Evolutionary conservation across 345 rosid genomes (phyloP), one percentile per base, ranked within the genome.

Genomic region (Litchi chinensis): DNA sequence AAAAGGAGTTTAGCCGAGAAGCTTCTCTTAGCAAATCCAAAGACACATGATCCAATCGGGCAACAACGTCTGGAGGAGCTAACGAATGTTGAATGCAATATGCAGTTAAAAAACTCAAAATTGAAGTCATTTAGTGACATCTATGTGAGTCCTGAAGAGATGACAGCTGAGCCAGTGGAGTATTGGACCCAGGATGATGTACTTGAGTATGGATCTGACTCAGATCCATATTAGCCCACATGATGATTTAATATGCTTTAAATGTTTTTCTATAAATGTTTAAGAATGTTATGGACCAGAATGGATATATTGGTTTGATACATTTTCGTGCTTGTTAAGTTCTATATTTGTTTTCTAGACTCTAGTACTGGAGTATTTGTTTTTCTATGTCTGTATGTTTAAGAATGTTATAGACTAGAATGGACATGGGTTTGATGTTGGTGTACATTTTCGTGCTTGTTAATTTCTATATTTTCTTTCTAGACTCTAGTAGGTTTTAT

Each of bases 1-100:
- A 78, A 88, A 68, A 81, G 89, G 78, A 68, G 76, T n/a, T 32
- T 87, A 54, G 94, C 86, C 2, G 90, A 89, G 85, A 83, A 86
- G 84, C 66, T 87, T 50, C 77, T 82, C 37, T 5, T 0, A 44
- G 43, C 44, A 15, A 66, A 65, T 44, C 10, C 8, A 50, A 84
- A 82, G 22, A 68, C 70, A 73, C 32, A 28, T 28, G 85, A 85
- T 70, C 40, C 1, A 0, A 12, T 18, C 0, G 89, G 85, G 75
- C 74, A 83, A 68, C 76, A 81, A 52, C 44, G 59, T 6, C 68
- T 87, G 73, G 68, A 54, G 63, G 86, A 87, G 3, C 54, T 88
- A 66, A 50, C 83, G 8, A 84, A 68, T 73, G 80, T 90, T 56
- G 91, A 88, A 77, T 90, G 83, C 65, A 89, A 86, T 84, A 70